Conservation (phyloP, 1,284 basidiomycete genomes). For the Austropuccinia psidii region DNA sequence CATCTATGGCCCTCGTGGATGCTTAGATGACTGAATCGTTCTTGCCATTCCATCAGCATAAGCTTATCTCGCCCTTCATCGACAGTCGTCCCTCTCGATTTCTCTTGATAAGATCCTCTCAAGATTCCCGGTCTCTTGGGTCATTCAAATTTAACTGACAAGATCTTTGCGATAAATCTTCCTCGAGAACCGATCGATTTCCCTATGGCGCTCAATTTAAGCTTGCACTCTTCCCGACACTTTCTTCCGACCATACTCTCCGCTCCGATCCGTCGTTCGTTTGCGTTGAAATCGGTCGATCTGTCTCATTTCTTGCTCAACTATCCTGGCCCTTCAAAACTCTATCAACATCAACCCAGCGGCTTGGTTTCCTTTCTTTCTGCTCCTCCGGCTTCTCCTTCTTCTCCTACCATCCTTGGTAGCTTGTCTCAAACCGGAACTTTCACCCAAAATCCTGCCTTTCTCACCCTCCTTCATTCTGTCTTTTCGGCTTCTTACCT, state of each 20-base stretch:
- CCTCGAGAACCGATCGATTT: neutral
- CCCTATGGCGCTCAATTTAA: neutral
- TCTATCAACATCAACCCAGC: slow-evolving; percentile 6
- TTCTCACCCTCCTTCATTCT: slow-evolving; percentile 10
- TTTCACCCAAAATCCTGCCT: slow-evolving; percentile 5
- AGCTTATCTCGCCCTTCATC: too few species aligned
- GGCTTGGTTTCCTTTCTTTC: neutral
- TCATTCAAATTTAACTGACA: too few species aligned
- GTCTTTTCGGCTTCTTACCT: slow-evolving; percentile 9
- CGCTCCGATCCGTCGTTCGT: neutral
- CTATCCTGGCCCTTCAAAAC: slow-evolving; percentile 4
- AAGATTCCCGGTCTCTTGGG: too few species aligned
- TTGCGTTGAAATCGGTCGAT: neutral
- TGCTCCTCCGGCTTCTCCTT: neutral
- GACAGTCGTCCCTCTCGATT: too few species aligned
- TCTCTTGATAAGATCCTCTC: too few species aligned
- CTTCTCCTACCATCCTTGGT: slow-evolving; percentile 14
- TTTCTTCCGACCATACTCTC: slow-evolving; percentile 49
- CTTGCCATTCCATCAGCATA: too few species aligned
- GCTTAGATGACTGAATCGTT: too few species aligned
- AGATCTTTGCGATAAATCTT: too few species aligned
- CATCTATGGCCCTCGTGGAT: too few species aligned
- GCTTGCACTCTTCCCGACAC: neutral
- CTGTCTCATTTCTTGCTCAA: neutral
- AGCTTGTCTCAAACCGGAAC: neutral